These are phyloP conservation scores for Lecanicillium sp. DNA, from an alignment of 2,329 filamentous ascomycete species.

Conservation along the genomic window DNA sequence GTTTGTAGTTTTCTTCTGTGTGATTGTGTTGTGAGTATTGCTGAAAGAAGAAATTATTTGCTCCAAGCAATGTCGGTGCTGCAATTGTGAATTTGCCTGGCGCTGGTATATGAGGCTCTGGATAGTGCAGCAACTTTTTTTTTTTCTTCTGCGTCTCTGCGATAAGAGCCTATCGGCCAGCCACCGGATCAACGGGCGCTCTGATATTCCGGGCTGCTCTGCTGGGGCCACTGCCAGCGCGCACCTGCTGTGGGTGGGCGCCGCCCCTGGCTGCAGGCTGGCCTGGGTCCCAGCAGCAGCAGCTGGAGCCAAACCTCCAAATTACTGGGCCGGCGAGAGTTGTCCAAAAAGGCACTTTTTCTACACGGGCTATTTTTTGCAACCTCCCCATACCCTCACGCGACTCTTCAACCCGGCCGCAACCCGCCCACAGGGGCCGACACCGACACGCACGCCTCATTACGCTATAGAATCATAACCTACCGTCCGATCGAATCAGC, in stretches of 20 bases:
- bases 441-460: background rate
- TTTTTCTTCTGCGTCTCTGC: background rate
- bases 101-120: no score
- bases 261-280: background rate
- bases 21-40: background rate
- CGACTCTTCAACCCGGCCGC: constrained; percentile 3
- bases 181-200: constrained; percentile 8
- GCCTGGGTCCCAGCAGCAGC: background rate
- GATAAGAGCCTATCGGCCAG: constrained; percentile 8
- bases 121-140: constrained; percentile 12
- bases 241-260: background rate
- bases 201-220: constrained; percentile 3
- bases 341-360: no score
- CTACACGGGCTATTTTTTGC: background rate
- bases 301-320: background rate
- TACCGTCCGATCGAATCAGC: background rate
- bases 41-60: no score
- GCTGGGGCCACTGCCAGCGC: background rate
- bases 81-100: background rate
- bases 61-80: no score
- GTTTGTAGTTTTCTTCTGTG: background rate
- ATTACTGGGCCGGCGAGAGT: no score
- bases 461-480: background rate
- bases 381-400: constrained; percentile 3
- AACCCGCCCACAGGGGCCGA: constrained; percentile 4